A percentile compares a stretch with the other conserved stretches of the same genome.
phyloP scores from a whole-genome alignment of 305 asterid species.

The Fraxinus sp. region DNA sequence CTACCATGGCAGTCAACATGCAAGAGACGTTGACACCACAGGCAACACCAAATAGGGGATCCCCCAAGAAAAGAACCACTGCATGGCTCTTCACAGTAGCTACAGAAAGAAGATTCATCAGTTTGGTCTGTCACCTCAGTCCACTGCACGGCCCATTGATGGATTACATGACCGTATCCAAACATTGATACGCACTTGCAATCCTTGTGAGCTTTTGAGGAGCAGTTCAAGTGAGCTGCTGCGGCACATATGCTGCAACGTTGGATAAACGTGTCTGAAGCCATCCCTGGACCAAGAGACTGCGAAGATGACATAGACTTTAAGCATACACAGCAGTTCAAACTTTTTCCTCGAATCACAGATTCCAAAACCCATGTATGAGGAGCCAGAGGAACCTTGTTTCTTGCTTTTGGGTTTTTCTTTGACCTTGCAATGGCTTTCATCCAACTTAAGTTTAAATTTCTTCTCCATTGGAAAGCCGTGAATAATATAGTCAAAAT shows the following conservation, averaged over 20 bases:
- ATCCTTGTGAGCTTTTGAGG: conserved; percentile 71
- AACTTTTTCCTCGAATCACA: conserved; percentile 72
- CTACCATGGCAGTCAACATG: conserved; percentile 92
- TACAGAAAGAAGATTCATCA: conserved; percentile 86
- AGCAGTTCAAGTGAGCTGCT: conserved; percentile 85
- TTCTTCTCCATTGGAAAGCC: conserved; percentile 94
- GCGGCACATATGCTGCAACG: conserved; percentile 82
- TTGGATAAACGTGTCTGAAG: conserved; percentile 69
- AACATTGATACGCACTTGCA: conserved; percentile 85
- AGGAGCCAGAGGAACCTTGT: conserved; percentile 64
- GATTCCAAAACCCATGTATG: conserved; percentile 86
- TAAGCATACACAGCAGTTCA: conserved; percentile 85
- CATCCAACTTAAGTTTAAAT: conserved; percentile 83
- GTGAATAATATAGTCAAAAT: conserved; percentile 74
- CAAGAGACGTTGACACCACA: conserved; percentile 95
- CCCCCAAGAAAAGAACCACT: conserved; percentile 88
- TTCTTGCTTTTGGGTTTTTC: conserved; percentile 76
- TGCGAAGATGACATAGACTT: conserved; percentile 81
- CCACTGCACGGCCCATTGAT: conserved; percentile 98
- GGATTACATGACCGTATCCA: conserved; percentile 70
- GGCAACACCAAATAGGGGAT: conserved; percentile 96
- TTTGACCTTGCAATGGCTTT: conserved; percentile 94
- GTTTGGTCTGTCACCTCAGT: conserved; percentile 83
- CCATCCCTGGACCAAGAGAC: conserved; percentile 63
- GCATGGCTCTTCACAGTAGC: conserved; percentile 97